Base-by-base conservation (phyloP, 2,329 filamentous ascomycete genomes). In the Aspergillus ibericus region DNA sequence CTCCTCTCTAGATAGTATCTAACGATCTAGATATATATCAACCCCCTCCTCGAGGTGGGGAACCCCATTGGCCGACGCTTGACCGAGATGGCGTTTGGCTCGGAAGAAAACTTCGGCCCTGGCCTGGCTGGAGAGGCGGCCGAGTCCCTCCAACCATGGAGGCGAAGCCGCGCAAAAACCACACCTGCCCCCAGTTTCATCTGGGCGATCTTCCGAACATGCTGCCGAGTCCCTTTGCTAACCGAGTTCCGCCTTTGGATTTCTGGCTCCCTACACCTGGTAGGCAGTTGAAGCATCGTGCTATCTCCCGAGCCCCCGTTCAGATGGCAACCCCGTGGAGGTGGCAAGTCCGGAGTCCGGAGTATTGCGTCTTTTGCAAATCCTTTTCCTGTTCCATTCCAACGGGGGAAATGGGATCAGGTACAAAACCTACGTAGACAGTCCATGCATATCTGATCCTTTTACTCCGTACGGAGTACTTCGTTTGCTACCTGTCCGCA, bases 171-270 rank as follows among this genome's bases (percentile, higher is more conserved):
- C 27, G 22, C 48, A 55, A 54, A 13, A 52, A 42, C 38, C 38
- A 42, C 9, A 12, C 20, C 16, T 42, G 18, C 38, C 49, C 18
- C 47, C 53, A 34, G 50, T 48, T 49, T 61, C 59, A 56, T 56
- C 61, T 59, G 65, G 60, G 58, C 61, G 48, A 68, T 64, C 58
- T 67, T 65, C 65, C 66, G 66, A 67, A 48, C 22, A 57, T n/a
- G 48, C 64, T 66, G 59, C 65, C 66, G 65, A 66, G 53, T 55
- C 53, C 8, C 9, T 49, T 56, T 47, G 29, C 57, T 63, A 68
- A 55, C 66, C 66, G 66, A 67, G 61, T 67, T 66, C 66, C 65
- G 66, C 65, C 64, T 63, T 64, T 61, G 29, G 29, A 18, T 18
- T 32, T 15, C 25, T 48, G 25, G 25, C 44, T 15, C n/a, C 44